Percentiles rank a stretch among this genome's conserved stretches.
Conservation (phyloP, 2,329 filamentous ascomycete species). For the Claviceps sorghi region DNA sequence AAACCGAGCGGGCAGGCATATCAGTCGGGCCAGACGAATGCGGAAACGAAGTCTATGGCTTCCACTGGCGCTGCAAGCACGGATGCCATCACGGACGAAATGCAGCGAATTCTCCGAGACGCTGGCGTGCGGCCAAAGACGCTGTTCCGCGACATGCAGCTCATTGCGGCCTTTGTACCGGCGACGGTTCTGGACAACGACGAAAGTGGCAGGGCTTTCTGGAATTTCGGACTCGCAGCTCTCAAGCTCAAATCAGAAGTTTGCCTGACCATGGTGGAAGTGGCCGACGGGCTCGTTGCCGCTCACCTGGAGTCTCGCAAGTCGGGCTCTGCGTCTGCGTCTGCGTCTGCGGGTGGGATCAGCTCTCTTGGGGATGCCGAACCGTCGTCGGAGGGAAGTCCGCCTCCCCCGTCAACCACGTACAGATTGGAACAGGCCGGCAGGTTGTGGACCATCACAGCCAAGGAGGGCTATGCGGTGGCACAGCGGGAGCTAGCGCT, state of each 20-base stretch:
- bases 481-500: constrained; percentile 88
- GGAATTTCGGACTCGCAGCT: constrained; percentile 77
- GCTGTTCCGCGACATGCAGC: constrained; percentile 68
- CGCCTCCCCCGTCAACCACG: constrained; percentile 38
- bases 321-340: no score
- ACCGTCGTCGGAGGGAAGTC: constrained; percentile 25
- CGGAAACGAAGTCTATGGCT: constrained; percentile 33
- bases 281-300: constrained; percentile 38
- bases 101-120: constrained; percentile 54
- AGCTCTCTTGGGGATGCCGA: constrained; percentile 15
- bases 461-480: constrained; percentile 69
- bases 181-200: constrained; percentile 45
- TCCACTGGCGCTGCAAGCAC: constrained; percentile 39
- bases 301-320: constrained; percentile 51
- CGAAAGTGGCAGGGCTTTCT: constrained; percentile 64
- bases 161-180: constrained; percentile 52
- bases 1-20: constrained; percentile 17
- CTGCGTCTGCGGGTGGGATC: constrained; percentile 19
- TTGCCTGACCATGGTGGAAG: constrained; percentile 61
- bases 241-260: constrained; percentile 80
- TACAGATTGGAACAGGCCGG: constrained; percentile 70
- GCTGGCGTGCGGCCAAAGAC: constrained; percentile 60
- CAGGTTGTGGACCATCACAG: constrained; percentile 81
- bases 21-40: constrained; percentile 26
- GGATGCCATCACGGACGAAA: constrained; percentile 49